Percentiles rank a stretch among this genome's conserved stretches.
Conservation (phyloP, 805 yeast species). For the Brettanomyces naardenensis region DNA sequence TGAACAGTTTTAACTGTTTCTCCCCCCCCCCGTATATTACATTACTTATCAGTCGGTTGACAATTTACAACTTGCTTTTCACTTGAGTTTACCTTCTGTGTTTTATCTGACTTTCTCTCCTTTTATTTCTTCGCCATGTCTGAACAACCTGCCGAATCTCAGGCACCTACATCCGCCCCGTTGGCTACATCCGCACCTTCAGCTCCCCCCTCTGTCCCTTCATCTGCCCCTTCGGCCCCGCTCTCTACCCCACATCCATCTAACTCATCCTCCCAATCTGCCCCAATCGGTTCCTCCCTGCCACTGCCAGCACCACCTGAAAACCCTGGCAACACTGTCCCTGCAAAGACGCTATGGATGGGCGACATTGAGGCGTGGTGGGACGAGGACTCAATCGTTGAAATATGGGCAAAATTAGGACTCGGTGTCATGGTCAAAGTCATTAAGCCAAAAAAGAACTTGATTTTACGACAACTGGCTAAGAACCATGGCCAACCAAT, state of each 20-base stretch:
- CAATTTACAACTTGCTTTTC: not conserved
- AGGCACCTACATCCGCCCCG: too few relatives aligned
- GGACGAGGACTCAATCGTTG: constrained; percentile 51
- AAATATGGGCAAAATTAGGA: constrained; percentile 53
- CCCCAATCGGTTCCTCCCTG: constrained; percentile 7
- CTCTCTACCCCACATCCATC: not conserved
- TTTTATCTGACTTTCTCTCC: not conserved
- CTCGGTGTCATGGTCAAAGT: constrained; percentile 58
- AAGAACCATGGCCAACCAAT: constrained; percentile 18
- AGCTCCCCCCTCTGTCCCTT: not conserved
- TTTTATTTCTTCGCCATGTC: not conserved
- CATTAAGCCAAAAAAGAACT: constrained; percentile 38
- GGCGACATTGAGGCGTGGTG: constrained; percentile 80
- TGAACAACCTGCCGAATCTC: not conserved
- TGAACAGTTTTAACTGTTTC: too few relatives aligned
- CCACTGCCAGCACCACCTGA: constrained; percentile 47
- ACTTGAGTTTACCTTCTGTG: not conserved
- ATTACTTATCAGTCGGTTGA: too few relatives aligned
- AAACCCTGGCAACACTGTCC: constrained; percentile 38
- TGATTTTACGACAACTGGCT: constrained; percentile 29
- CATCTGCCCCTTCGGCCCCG: not conserved
- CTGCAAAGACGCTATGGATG: constrained; percentile 80
- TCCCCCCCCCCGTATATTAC: too few relatives aligned
- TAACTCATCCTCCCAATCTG: not conserved
- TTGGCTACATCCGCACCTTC: not conserved